Evolutionary conservation across 495 filamentous ascomycete species (phyloP), one percentile per base, ranked within the genome.

Genomic region (Pyrenula aspistea): DNA sequence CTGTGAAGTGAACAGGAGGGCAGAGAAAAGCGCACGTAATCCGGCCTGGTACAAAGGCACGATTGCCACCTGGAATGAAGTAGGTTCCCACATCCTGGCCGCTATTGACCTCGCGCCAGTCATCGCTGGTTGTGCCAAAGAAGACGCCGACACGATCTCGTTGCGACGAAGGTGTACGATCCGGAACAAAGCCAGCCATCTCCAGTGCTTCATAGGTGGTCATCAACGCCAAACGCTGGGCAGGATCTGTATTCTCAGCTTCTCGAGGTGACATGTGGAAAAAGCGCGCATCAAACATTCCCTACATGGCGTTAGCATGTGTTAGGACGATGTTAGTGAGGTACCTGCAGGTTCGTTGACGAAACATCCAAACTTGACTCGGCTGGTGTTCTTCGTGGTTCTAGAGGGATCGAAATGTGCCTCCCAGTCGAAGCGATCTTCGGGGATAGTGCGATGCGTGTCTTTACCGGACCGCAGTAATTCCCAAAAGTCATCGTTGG

Each of bases 251-350:
- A 53, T 73, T 61, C 1, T 58, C 53, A 0, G 75, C 73, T 57
- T 79, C 76, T 54, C 63, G 25, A 0, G 72, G 71, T 19, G 68
- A 71, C 59, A 75, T 73, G 61, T 67, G 70, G 63, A 74, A 74
- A 51, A 74, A 71, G 1, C 63, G 63, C 25, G 67, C 59, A 59
- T 75, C 72, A 54, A 75, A 75, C 2, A 64, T 22, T 12, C 63
- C 72, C n/a, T n/a, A n/a, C n/a, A n/a, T n/a, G n/a, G n/a, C n/a
- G n/a, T n/a, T n/a, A n/a, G n/a, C n/a, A n/a, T n/a, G n/a, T n/a
- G n/a, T n/a, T n/a, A n/a, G n/a, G n/a, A n/a, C n/a, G n/a, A n/a
- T n/a, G n/a, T n/a, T n/a, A n/a, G n/a, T n/a, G n/a, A n/a, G n/a
- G n/a, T n/a, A n/a, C n/a, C n/a, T n/a, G n/a, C n/a, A 23, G 71